A percentile compares a stretch with the other conserved stretches of the same genome.
phyloP scores from a whole-genome alignment of 75 land plant genomes.

The Pinus albicaulis region DNA sequence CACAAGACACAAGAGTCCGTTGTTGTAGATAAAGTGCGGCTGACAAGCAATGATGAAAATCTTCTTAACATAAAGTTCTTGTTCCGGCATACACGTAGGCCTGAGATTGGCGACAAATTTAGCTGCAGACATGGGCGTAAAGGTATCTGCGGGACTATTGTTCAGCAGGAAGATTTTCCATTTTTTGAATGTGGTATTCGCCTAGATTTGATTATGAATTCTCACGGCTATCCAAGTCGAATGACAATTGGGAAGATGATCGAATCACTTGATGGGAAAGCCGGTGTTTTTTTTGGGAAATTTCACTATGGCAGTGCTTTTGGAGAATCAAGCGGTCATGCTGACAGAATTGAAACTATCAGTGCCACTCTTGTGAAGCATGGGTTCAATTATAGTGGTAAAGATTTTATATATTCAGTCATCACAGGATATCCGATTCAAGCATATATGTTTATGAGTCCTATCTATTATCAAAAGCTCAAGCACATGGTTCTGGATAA shows the following conservation, averaged over 20 bases:
- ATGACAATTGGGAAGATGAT: conserved; percentile 99
- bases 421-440: no score
- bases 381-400: no score
- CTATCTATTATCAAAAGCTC: no score
- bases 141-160: conserved; percentile 93
- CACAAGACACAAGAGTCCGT: conserved; percentile 73
- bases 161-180: conserved; percentile 95
- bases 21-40: conserved; percentile 81
- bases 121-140: conserved; percentile 99
- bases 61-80: conserved; percentile 67
- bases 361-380: no score
- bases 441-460: no score
- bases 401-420: no score
- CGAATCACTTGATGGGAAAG: no score
- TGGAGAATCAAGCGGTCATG: no score
- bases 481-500: no score
- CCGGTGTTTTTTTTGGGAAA: no score
- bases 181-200: conserved; percentile 94
- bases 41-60: conserved; percentile 52
- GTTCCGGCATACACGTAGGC: conserved; percentile 84
- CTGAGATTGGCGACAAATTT: conserved; percentile 94
- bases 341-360: no score
- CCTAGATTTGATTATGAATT: conserved; percentile 99
- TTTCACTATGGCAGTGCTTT: no score
- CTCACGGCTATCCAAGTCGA: conserved; percentile 99